Percentiles rank a stretch among this genome's conserved stretches.
These are phyloP conservation scores for Moesziomyces antarcticus DNA, from an alignment of 1,284 basidiomycete species.

Conservation along the genomic window DNA sequence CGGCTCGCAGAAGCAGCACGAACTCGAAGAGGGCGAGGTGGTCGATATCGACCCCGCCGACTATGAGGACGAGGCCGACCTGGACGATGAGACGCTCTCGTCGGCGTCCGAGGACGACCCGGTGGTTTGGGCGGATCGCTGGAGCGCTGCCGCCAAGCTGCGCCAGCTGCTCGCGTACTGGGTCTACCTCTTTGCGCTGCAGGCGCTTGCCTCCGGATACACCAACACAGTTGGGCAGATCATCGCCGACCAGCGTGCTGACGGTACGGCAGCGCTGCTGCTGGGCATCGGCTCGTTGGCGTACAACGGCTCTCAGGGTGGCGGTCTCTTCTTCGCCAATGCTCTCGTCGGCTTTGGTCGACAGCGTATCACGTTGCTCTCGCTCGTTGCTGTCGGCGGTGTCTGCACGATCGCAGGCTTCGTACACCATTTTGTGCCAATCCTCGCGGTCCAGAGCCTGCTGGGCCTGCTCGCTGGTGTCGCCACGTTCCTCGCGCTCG, in stretches of 20 bases:
- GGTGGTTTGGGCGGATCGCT: conserved; percentile 44
- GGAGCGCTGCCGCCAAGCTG: conserved; percentile 33
- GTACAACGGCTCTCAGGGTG: conserved; percentile 46
- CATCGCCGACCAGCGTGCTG: conserved; percentile 14
- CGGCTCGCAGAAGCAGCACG: conserved; percentile 10
- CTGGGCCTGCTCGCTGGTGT: conserved; percentile 37
- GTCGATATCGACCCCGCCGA: conserved; percentile 39
- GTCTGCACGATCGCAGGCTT: conserved; percentile 46
- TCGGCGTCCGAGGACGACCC: conserved; percentile 21
- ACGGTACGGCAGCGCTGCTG: background rate
- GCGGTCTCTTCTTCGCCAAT: conserved; percentile 46
- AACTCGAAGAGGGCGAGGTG: conserved; percentile 20
- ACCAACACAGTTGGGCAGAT: conserved; percentile 26
- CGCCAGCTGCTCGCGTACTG: conserved; percentile 31
- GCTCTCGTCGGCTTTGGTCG: conserved; percentile 33
- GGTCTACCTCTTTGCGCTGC: conserved; percentile 38
- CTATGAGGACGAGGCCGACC: conserved; percentile 24
- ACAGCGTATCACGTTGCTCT: conserved; percentile 27
- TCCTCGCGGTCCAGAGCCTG: conserved; percentile 18
- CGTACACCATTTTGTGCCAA: conserved; percentile 10
- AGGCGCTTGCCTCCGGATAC: conserved; percentile 50
- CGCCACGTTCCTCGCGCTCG: conserved; percentile 26
- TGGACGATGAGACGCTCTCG: conserved; percentile 18
- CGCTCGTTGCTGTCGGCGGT: conserved; percentile 23
- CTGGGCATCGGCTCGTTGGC: conserved; percentile 25